Evolutionary conservation across 352 stramenopile genomes (phyloP), one percentile per base, ranked within the genome.

Genomic region (Pythium coloratum): DNA sequence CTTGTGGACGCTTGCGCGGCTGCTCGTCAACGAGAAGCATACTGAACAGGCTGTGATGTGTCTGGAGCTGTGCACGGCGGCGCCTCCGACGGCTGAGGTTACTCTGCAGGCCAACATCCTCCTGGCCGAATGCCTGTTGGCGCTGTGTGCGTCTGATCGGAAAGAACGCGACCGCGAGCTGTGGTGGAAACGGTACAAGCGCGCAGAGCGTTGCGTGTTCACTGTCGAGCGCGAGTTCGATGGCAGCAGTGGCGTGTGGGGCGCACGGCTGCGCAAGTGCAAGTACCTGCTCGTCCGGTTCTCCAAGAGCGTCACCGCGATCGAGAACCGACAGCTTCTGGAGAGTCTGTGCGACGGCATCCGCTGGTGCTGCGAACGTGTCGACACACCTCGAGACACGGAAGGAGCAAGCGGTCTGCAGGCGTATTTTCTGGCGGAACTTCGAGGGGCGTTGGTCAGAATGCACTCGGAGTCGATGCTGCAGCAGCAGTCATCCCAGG

Each of bases 1-100:
- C 64, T 67, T 94, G 13, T 94, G 86, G 86, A 78, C 61, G 59
- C 73, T 94, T 32, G 80, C 80, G n/a, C 75, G 73, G 32, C 47
- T 84, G 28, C 57, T 92, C 5, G 56, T 67, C 10, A 58, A 81
- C 36, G 72, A 86, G 57, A 42, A 84, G 12, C 70, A 86, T 44
- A 61, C 60, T 16, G 51, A 70, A 1, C 77, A 88, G 64, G 75
- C 78, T 2, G 66, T 71, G 20, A 58, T 72, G 62, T 89, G 76
- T 56, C 69, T 94, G 34, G 73, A 91, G 73, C 78, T 90, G 57
- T 66, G 46, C 51, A 16, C 59, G 7, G 24, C 33, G 18, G 18
- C 51, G 20, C 12, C 58, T 38, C 33, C 40, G 6, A 56, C 36
- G 14, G 40, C 42, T 2, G 53, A 62, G 38, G 50, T 57, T 53